These are phyloP conservation scores for Symmetrospora coprosmae DNA, from an alignment of 768 basidiomycete genomes.

Conservation along the genomic window DNA sequence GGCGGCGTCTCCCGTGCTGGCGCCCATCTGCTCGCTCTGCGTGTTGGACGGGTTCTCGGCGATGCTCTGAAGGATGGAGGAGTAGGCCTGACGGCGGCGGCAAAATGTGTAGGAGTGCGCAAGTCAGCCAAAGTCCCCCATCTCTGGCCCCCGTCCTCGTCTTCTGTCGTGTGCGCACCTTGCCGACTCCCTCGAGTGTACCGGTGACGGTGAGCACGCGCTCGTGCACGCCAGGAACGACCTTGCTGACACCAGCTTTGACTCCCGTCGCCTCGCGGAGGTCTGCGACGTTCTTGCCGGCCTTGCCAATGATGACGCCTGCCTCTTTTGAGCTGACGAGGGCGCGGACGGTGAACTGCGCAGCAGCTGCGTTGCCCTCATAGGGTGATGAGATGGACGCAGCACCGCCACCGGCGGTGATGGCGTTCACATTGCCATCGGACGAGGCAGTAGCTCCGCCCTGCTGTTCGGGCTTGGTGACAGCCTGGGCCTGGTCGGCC, in stretches of 20 bases:
- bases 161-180: conserved; percentile 45
- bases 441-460: neutral
- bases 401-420: neutral
- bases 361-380: no score
- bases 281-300: conserved; percentile 92
- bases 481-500: neutral
- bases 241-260: conserved; percentile 97
- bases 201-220: conserved; percentile 90
- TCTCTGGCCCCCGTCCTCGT: neutral
- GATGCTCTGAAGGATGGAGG: conserved; percentile 64
- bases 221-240: conserved; percentile 93
- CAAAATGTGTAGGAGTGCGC: neutral
- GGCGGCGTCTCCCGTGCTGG: conserved; percentile 47
- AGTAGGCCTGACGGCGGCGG: conserved; percentile 59
- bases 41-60: conserved; percentile 49
- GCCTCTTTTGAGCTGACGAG: conserved; percentile 46
- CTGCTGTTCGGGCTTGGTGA: no score
- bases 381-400: no score
- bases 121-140: neutral
- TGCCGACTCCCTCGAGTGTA: conserved; percentile 78
- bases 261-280: conserved; percentile 88
- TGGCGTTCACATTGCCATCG: neutral
- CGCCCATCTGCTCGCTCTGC: conserved; percentile 49
- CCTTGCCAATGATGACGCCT: conserved; percentile 92
- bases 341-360: conserved; percentile 15